Percentiles rank a stretch among this genome's conserved stretches.
These are phyloP conservation scores for Immersiporthe knoxdaviesiana DNA, from an alignment of 2,329 filamentous ascomycete genomes.

Conservation along the genomic window DNA sequence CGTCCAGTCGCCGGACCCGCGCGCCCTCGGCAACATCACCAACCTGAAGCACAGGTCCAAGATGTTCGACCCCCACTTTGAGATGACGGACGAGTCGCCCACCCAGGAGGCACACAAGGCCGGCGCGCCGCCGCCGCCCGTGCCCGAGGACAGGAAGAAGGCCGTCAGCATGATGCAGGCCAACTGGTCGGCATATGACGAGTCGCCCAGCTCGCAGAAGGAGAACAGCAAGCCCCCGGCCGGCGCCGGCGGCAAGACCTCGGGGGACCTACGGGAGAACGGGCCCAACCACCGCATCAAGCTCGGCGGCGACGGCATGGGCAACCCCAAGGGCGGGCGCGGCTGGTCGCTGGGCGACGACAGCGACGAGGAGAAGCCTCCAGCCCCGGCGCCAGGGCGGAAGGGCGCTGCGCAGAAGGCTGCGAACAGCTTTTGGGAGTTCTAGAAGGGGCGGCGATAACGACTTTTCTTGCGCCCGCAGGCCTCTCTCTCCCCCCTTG, in stretches of 20 bases:
- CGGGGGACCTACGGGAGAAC: conserved; percentile 31
- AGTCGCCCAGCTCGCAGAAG: conserved; percentile 57
- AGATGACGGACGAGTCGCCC: conserved; percentile 70
- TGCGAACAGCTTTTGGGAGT: conserved; percentile 51
- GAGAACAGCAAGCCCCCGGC: conserved; percentile 51
- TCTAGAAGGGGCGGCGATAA: conserved; percentile 37
- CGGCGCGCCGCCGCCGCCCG: conserved; percentile 23
- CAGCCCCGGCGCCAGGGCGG: conserved; percentile 43
- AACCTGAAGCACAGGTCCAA: conserved; percentile 75
- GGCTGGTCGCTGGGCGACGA: conserved; percentile 64
- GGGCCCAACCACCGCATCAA: conserved; percentile 44
- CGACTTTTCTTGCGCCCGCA: too few relatives aligned
- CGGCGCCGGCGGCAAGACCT: conserved; percentile 24
- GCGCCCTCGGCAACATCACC: conserved; percentile 67
- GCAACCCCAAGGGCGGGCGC: conserved; percentile 58
- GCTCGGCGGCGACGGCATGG: conserved; percentile 69
- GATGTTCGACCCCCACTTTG: conserved; percentile 78
- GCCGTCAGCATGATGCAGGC: conserved; percentile 74
- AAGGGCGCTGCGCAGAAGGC: conserved; percentile 43
- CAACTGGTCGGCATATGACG: conserved; percentile 60
- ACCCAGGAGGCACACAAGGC: conserved; percentile 43
- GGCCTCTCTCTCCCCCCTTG: too few relatives aligned
- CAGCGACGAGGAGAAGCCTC: conserved; percentile 47
- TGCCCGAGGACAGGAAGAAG: conserved; percentile 66
- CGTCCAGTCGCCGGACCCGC: conserved; percentile 42